These are phyloP conservation scores for Hymenoscyphus scutula DNA, from an alignment of 2,329 filamentous ascomycete genomes.

Conservation along the genomic window DNA sequence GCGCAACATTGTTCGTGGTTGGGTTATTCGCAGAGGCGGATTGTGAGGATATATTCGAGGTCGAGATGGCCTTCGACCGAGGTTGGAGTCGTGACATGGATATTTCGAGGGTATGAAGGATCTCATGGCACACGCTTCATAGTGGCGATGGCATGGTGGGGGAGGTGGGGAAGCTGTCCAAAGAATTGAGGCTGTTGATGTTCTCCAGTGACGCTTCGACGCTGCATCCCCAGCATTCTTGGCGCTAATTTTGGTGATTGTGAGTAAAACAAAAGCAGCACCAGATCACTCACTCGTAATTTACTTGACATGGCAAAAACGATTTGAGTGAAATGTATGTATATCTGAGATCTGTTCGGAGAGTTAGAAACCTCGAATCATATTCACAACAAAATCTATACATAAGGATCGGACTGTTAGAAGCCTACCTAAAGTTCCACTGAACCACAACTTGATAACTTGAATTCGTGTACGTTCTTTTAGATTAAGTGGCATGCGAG, in stretches of 20 bases:
- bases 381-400: no score
- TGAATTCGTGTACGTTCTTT: no score
- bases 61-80: conserved; percentile 39
- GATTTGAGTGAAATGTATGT: no score
- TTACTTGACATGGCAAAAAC: no score
- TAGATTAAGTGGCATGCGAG: no score
- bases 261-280: background rate
- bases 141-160: background rate
- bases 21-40: conserved; percentile 18
- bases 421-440: no score
- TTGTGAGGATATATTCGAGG: conserved; percentile 29
- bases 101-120: background rate
- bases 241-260: background rate
- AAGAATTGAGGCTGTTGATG: background rate
- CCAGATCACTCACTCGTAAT: no score
- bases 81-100: conserved; percentile 32
- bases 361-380: no score
- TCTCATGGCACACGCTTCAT: background rate
- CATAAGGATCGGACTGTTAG: no score
- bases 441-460: no score
- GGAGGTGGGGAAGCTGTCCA: background rate
- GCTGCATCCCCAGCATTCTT: background rate
- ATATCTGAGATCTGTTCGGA: no score
- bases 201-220: background rate
- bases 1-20: conserved; percentile 16